phyloP scores from a whole-genome alignment of 306 rosid species.

The Dryas alaskensis region DNA sequence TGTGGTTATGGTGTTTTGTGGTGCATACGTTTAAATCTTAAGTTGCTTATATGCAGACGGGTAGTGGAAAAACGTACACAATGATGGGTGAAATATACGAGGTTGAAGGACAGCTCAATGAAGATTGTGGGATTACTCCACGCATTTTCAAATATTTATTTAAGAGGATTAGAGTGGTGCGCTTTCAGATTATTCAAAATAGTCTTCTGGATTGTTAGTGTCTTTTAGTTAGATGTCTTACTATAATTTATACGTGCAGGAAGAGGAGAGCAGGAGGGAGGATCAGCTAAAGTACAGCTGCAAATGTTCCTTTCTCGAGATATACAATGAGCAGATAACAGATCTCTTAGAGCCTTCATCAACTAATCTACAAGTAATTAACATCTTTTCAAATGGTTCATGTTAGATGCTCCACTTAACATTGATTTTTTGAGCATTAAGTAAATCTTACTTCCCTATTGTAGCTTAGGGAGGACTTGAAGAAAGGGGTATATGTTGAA shows the following conservation, averaged over 20 bases:
- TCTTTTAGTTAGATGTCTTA: conserved; percentile 25
- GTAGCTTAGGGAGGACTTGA: conserved; percentile 96
- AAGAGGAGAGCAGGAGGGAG: conserved; percentile 68
- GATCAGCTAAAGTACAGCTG: conserved; percentile 77
- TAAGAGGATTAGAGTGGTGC: conserved; percentile 59
- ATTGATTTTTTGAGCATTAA: conserved; percentile 4
- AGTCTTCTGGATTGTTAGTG: conserved; percentile 12
- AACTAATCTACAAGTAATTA: conserved; percentile 78
- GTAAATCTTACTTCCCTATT: conserved; percentile 23
- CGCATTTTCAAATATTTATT: conserved; percentile 86
- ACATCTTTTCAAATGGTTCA: conserved; percentile 22
- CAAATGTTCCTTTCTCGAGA: conserved; percentile 91
- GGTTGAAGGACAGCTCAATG: conserved; percentile 56
- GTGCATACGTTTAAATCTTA: conserved; percentile 24
- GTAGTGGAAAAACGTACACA: conserved; percentile 95
- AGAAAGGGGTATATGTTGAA: conserved; percentile 94
- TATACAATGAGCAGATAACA: conserved; percentile 92
- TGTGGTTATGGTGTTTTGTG: conserved; percentile 15
- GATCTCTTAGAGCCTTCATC: conserved; percentile 96
- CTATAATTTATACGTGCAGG: conserved; percentile 42
- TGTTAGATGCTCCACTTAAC: conserved; percentile 18
- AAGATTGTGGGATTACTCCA: conserved; percentile 81
- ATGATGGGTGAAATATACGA: conserved; percentile 94
- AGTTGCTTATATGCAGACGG: conserved; percentile 62
- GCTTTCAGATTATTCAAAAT: conserved; percentile 25